phyloP scores from a whole-genome alignment of 768 basidiomycete species.

The Boletus reticuloceps region DNA sequence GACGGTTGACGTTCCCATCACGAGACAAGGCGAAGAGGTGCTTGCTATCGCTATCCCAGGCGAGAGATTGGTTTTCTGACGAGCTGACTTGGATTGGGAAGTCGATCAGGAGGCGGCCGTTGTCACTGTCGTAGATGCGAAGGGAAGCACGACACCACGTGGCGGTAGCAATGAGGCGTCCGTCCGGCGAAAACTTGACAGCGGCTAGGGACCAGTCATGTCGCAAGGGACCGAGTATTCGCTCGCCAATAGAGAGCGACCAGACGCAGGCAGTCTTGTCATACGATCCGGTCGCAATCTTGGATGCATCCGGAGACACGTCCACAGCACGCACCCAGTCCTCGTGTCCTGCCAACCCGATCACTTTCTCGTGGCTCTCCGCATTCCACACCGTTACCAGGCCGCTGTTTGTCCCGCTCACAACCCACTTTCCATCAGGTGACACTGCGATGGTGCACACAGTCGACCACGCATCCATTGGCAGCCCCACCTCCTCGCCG shows the following conservation, averaged over 20 bases:
- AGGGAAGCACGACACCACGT: not conserved
- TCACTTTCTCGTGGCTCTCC: not conserved
- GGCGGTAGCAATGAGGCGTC: slow-evolving; percentile 3
- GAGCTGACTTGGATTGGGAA: slow-evolving; percentile 4
- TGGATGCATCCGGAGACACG: not conserved
- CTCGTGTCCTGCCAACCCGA: not conserved
- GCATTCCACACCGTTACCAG: slow-evolving; percentile 3
- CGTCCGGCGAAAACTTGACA: slow-evolving; percentile 11
- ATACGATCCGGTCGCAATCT: slow-evolving; percentile 5
- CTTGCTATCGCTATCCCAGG: slow-evolving; percentile 7
- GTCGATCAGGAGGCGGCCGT: not conserved
- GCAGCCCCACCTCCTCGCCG: slow-evolving; percentile 1
- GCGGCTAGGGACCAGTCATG: slow-evolving; percentile 3
- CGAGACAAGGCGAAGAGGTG: slow-evolving; percentile 7
- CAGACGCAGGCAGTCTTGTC: slow-evolving; percentile 9
- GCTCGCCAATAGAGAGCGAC: not conserved
- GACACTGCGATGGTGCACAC: slow-evolving; percentile 4
- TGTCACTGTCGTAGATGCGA: slow-evolving; percentile 2
- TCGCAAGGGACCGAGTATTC: not conserved
- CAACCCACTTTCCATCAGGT: slow-evolving; percentile 1
- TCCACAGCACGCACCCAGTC: slow-evolving; percentile 6
- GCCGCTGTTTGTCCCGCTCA: slow-evolving; percentile 4
- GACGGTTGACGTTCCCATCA: not conserved
- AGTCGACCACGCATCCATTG: slow-evolving; percentile 4
- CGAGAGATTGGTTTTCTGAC: slow-evolving; percentile 4